A percentile compares a stretch with the other conserved stretches of the same genome.
These are phyloP conservation scores for Eimeria praecox DNA, from an alignment of 169 alveolate species.

Conservation along the genomic window DNA sequence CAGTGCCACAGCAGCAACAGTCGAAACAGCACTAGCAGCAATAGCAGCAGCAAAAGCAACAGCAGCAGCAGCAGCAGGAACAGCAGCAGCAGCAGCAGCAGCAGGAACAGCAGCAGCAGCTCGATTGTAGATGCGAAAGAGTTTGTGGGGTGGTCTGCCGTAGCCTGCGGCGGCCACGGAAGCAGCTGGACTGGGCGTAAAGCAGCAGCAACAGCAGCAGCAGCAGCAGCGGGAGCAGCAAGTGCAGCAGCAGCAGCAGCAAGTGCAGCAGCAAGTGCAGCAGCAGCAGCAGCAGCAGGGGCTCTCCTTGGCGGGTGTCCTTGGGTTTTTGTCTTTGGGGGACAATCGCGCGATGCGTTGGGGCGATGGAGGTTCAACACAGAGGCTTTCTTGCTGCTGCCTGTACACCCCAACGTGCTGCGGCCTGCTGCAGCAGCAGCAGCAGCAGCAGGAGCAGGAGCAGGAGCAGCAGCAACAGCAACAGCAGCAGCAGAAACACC, in stretches of 20 bases:
- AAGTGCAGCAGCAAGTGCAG: background rate
- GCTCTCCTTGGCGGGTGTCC: constrained; percentile 7
- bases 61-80: constrained; percentile 30
- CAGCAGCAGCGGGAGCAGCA: constrained; percentile 45
- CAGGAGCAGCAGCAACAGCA: background rate
- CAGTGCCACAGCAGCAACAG: background rate
- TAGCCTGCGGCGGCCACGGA: constrained; percentile 58
- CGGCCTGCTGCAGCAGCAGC: constrained; percentile 33
- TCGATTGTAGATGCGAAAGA: constrained; percentile 39
- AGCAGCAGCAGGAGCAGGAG: background rate
- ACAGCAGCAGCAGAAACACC: background rate
- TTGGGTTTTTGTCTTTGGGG: constrained; percentile 27
- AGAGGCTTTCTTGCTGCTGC: constrained; percentile 10
- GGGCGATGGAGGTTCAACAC: constrained; percentile 43
- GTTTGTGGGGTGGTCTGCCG: constrained; percentile 56
- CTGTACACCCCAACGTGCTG: constrained; percentile 9
- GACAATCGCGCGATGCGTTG: constrained; percentile 31
- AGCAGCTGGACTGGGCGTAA: background rate
- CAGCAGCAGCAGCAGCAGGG: constrained; percentile 7
- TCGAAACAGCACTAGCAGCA: background rate
- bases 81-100: constrained; percentile 48
- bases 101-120: constrained; percentile 31
- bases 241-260: constrained; percentile 1
- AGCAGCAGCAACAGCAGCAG: constrained; percentile 30
- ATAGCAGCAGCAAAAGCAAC: constrained; percentile 32